Evolutionary conservation across 768 basidiomycete genomes (phyloP), one percentile per base, ranked within the genome.

Genomic region (Boletus rubroflammeus): DNA sequence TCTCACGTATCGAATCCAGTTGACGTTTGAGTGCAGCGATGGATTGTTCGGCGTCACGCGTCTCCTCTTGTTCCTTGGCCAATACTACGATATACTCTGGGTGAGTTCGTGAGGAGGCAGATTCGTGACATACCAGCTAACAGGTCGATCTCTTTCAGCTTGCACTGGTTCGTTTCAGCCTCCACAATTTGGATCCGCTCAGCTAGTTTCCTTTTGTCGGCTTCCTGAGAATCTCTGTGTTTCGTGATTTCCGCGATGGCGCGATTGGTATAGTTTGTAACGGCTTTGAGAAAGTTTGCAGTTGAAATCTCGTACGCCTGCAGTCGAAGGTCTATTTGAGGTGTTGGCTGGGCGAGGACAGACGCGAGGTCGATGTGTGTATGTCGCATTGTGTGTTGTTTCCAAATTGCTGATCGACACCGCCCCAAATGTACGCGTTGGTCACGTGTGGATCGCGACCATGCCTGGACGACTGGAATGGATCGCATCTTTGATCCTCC

Each of bases 81-180:
- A 91, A 69, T 10, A 80, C 88, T 88, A 55, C 21, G 13, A 29
- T 6, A 29, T 29, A 15, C 7, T 41, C 38, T 34, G 6, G 25
- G 26, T 42, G 11, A 23, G 36, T 42, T n/a, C 14, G 45, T 34
- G 17, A 17, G 5, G 8, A 34, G n/a, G 9, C 38, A 5, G 60
- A 26, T 23, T 19, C 51, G 32, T 32, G 15, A 73, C 81, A n/a
- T 67, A 93, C 92, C 81, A 52, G 82, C 80, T 3, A 91, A 78
- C 51, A 95, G 78, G 48, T 90, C 85, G 29, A 91, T 85, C 70
- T 94, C 93, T 62, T 77, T 80, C 48, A 88, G 66, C 60, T 92
- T 89, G 72, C 88, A 92, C 41, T 84, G 75, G 50, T 82, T 84
- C 2, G 81, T 93, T 69, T 92, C 86, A 0, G 74, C 62, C 66